Percentiles rank a stretch among this genome's conserved stretches.
Conservation (phyloP, 2,329 filamentous ascomycete species). For the Graphilbum fragrans region DNA sequence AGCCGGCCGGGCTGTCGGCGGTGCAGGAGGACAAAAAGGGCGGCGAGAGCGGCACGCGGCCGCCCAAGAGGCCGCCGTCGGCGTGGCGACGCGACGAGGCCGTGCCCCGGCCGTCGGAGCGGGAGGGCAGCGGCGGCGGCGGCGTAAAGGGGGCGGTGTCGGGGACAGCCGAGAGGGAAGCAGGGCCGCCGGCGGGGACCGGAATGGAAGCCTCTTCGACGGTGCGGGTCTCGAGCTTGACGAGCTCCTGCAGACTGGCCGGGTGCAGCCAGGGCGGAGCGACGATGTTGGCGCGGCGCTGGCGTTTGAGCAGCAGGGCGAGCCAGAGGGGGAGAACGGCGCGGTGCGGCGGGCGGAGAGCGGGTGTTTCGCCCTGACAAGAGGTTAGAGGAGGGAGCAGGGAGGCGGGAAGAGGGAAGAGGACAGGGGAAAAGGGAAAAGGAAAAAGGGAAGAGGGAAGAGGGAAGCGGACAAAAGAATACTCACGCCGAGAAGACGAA, state of each 20-base stretch:
- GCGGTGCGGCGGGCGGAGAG: conserved; percentile 70
- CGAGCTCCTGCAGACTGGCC: conserved; percentile 61
- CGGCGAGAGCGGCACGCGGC: conserved; percentile 37
- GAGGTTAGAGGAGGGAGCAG: conserved; percentile 2
- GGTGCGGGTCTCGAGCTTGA: conserved; percentile 69
- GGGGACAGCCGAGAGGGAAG: not conserved
- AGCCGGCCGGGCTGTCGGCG: conserved; percentile 51
- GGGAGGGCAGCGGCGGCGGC: conserved; percentile 53
- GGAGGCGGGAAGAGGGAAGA: conserved; percentile 11
- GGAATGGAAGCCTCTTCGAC: not conserved
- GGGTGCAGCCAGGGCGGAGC: conserved; percentile 82
- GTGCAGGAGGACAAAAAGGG: conserved; percentile 73
- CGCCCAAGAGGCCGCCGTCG: conserved; percentile 15
- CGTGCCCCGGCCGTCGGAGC: conserved; percentile 35
- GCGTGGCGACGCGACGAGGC: conserved; percentile 17
- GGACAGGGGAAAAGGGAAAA: conserved; percentile 10
- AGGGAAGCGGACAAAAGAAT: not conserved
- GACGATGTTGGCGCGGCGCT: conserved; percentile 84
- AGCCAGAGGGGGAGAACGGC: conserved; percentile 82
- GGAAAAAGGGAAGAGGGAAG: not conserved
- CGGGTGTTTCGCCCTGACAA: conserved; percentile 60
- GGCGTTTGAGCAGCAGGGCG: conserved; percentile 85
- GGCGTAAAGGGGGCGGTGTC: conserved; percentile 48
- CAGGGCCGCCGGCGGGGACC: not conserved
- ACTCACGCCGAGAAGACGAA: conserved; percentile 76